phyloP scores from a whole-genome alignment of 2,329 filamentous ascomycete genomes.

The Penicillium sp. region DNA sequence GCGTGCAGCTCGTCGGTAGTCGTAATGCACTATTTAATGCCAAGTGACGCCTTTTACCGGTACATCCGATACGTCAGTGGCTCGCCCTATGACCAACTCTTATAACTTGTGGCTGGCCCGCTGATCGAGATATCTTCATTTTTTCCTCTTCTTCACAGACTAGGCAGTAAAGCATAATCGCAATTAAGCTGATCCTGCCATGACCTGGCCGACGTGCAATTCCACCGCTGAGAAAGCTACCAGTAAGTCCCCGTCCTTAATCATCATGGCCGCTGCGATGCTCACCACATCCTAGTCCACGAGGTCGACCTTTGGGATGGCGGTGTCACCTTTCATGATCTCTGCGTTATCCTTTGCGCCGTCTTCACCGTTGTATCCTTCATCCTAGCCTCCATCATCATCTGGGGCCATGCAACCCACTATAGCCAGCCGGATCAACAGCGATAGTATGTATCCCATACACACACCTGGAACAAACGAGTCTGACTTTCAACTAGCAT shows the following conservation, averaged over 20 bases:
- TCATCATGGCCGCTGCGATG: not conserved
- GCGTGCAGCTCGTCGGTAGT: no score
- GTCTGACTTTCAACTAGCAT: constrained; percentile 50
- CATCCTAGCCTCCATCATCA: constrained; percentile 50
- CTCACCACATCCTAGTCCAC: not conserved
- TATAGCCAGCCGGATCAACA: constrained; percentile 59
- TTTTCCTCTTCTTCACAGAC: not conserved
- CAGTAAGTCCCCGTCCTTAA: constrained; percentile 27
- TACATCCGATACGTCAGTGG: not conserved
- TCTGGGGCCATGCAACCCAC: constrained; percentile 56
- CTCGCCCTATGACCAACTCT: not conserved
- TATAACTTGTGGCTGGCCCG: not conserved
- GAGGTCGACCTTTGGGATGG: constrained; percentile 42
- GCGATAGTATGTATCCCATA: constrained; percentile 51
- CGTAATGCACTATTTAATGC: not conserved
- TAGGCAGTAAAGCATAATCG: not conserved
- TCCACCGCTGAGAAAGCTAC: constrained; percentile 39
- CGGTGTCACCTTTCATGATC: constrained; percentile 52
- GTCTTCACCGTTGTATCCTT: constrained; percentile 52
- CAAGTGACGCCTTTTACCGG: not conserved
- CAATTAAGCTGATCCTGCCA: constrained; percentile 12
- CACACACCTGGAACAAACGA: not conserved
- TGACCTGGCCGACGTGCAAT: constrained; percentile 39
- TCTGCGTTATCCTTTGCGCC: constrained; percentile 52
- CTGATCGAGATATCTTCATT: not conserved